phyloP scores from a whole-genome alignment of 768 basidiomycete genomes.

The Agrocybe pediades region DNA sequence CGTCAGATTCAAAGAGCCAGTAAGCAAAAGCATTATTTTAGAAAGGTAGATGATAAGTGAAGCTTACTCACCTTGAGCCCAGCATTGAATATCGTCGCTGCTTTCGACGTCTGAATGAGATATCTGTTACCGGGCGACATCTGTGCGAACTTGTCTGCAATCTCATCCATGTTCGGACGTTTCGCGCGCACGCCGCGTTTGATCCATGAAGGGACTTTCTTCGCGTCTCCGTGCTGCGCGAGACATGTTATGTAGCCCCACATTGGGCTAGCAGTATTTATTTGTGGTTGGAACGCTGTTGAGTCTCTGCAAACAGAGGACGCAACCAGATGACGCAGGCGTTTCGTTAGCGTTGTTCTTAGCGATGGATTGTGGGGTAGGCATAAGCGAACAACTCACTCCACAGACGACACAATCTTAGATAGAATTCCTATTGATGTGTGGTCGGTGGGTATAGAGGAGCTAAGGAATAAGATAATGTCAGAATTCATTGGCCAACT shows the following conservation, averaged over 20 bases:
- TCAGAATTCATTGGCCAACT: neutral
- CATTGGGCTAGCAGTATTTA: conserved; percentile 25
- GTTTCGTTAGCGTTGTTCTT: neutral
- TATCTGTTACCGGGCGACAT: conserved; percentile 24
- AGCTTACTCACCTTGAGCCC: conserved; percentile 28
- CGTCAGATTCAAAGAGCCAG: neutral
- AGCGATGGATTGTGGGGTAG: neutral
- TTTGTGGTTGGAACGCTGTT: conserved; percentile 23
- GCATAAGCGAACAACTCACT: conserved; percentile 15
- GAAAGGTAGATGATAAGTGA: no score
- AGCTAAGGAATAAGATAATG: conserved; percentile 14
- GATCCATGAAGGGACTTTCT: conserved; percentile 26
- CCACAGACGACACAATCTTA: conserved; percentile 29
- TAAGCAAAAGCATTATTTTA: neutral
- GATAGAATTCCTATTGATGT: conserved; percentile 33
- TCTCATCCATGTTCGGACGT: conserved; percentile 21
- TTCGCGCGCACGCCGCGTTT: conserved; percentile 17
- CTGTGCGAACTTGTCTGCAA: conserved; percentile 24
- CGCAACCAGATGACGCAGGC: no score
- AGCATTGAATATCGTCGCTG: conserved; percentile 29
- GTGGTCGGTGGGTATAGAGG: conserved; percentile 26
- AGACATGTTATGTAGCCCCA: conserved; percentile 30
- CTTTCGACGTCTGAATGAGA: conserved; percentile 31
- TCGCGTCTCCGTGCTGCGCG: conserved; percentile 22
- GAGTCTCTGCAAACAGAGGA: conserved; percentile 22